These are phyloP conservation scores for Capsella rubella DNA, from an alignment of 441 rosid species.

Conservation along the genomic window DNA sequence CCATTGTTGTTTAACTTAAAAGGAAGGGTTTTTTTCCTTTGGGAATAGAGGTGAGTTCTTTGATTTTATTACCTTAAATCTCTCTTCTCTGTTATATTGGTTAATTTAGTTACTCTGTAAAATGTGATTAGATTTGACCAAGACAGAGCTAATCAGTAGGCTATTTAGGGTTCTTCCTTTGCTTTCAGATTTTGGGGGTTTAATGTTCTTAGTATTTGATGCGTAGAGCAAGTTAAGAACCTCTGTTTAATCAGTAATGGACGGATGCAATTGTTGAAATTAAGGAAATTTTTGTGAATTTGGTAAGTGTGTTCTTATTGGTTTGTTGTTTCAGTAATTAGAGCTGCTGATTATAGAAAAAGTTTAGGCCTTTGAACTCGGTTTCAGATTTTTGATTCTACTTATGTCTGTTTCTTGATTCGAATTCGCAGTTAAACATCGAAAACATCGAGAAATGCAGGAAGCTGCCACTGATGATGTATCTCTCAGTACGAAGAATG, in stretches of 20 bases:
- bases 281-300: not conserved
- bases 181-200: not conserved
- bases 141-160: not conserved
- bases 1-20: conserved; percentile 10
- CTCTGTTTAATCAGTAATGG: too few relatives aligned
- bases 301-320: conserved; percentile 23
- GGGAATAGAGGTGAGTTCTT: conserved; percentile 1
- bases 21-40: not conserved
- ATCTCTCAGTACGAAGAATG: conserved; percentile 55
- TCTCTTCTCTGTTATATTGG: not conserved
- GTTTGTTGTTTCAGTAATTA: conserved; percentile 14
- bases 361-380: not conserved
- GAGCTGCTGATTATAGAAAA: conserved; percentile 15
- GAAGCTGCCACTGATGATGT: conserved; percentile 33
- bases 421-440: conserved; percentile 15
- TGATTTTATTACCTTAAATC: not conserved
- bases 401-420: conserved; percentile 7
- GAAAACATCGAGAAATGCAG: conserved; percentile 24
- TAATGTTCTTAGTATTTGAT: not conserved
- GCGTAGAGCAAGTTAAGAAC: not conserved
- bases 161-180: conserved; percentile 13
- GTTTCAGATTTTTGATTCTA: not conserved
- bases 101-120: too few relatives aligned
- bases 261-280: not conserved
- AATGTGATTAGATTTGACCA: conserved; percentile 14